Conservation (phyloP, 441 rosid genomes). For the California macrophylla region DNA sequence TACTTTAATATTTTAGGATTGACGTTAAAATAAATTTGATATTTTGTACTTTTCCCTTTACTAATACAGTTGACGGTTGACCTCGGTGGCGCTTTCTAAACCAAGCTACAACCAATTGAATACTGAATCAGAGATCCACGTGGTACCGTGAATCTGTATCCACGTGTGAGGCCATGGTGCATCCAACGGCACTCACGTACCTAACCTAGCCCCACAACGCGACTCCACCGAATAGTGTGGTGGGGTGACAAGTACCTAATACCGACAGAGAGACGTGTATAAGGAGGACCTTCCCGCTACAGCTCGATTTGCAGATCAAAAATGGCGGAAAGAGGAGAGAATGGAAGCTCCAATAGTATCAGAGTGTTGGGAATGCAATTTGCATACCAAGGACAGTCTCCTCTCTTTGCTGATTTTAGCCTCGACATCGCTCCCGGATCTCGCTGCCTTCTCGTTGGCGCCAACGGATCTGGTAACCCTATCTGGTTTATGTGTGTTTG, state of each 20-base stretch:
- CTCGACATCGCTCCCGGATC: slow-evolving; percentile 67
- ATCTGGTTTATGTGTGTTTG: background rate
- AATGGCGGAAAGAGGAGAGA: slow-evolving; percentile 33
- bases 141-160: background rate
- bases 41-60: too few relatives aligned
- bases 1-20: too few relatives aligned
- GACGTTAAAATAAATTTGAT: too few relatives aligned
- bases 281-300: background rate
- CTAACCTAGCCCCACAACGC: background rate
- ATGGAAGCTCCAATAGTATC: slow-evolving; percentile 31
- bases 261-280: background rate
- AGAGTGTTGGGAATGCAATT: slow-evolving; percentile 78
- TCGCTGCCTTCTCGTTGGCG: slow-evolving; percentile 90
- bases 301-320: slow-evolving; percentile 3
- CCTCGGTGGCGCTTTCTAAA: background rate
- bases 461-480: slow-evolving; percentile 77
- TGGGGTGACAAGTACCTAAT: background rate
- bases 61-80: too few relatives aligned
- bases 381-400: slow-evolving; percentile 47
- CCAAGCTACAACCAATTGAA: background rate
- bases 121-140: background rate
- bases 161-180: background rate
- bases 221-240: background rate
- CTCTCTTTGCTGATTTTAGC: slow-evolving; percentile 64
- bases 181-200: background rate